These are phyloP conservation scores for Kuraishia molischiana DNA, from an alignment of 805 yeast genomes.

Conservation along the genomic window DNA sequence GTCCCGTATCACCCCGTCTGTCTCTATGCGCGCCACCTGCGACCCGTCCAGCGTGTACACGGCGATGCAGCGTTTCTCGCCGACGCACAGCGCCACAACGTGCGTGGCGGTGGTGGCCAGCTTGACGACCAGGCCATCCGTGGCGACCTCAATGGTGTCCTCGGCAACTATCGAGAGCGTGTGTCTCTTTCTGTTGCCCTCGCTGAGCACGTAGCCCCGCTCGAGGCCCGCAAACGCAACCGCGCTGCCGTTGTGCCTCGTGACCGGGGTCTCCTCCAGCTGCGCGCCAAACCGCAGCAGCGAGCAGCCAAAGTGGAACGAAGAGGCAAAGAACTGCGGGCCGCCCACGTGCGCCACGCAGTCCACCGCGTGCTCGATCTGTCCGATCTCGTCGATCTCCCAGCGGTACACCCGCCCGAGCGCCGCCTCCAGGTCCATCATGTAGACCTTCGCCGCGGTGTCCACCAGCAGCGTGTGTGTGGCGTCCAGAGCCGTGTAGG, in stretches of 20 bases:
- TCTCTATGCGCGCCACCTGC: too few species aligned
- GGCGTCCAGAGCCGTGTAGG: background rate
- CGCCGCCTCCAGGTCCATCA: background rate
- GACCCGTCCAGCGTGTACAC: too few species aligned
- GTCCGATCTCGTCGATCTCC: background rate
- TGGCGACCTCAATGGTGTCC: constrained; percentile 1
- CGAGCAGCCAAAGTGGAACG: background rate
- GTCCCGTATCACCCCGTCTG: too few species aligned
- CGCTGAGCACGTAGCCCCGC: background rate
- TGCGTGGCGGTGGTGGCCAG: constrained; percentile 5
- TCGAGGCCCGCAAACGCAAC: background rate
- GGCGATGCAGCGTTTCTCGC: too few species aligned
- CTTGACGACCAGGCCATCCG: constrained; percentile 2
- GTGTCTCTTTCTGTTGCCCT: background rate
- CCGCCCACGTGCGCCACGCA: background rate
- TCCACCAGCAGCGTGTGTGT: background rate
- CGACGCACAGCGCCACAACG: constrained; percentile 1
- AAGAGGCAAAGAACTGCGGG: background rate
- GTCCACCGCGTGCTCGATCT: background rate
- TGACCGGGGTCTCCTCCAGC: background rate
- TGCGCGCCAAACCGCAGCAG: background rate
- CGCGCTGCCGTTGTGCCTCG: background rate
- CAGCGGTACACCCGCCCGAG: background rate
- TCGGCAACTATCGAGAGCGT: background rate
- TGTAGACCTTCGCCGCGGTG: background rate